Base-by-base conservation (phyloP, 2,329 filamentous ascomycete genomes). In the Penicillium sp. region DNA sequence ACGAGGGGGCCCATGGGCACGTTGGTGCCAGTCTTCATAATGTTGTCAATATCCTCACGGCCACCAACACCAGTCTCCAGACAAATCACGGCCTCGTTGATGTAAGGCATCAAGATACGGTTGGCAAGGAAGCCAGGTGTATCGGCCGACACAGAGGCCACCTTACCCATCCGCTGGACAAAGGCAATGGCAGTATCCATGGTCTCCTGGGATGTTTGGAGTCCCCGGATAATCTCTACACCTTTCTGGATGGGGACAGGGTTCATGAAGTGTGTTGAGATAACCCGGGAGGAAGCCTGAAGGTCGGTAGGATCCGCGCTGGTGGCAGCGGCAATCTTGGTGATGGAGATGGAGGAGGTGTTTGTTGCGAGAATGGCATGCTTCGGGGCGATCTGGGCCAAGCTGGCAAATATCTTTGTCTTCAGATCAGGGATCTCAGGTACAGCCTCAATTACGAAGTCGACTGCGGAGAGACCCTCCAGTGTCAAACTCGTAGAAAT, bases 201-300 rank as follows among this genome's bases (percentile, higher is more conserved):
- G 1, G 94, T 97, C 60, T 85, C 83, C 65, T 86, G 79, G 58
- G 90, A 94, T 2, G 94, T 99, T 76, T 99, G 94, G 31, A 99
- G 82, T 31, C 92, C 94, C 51, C 90, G 88, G 73, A 99, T 97
- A 69, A 99, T 97, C 78, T 99, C 94, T 6, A 99, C 94, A 52
- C 94, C 94, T 77, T 96, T 96, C 73, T 97, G 94, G 33, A 99
- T 80, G 2, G 94, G 94, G 0, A 99, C 94, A 0, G 94, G 94
- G 81, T 99, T 99, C 94, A 99, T 99, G 78, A 99, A 99, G 77
- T 99, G 94, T 17, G 94, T 97, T 51, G 91, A 91, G 55, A 99
- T 86, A 10, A 99, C 94, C 48, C 94, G 89, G 6, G 91, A 93
- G 43, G 91, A 89, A 41, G 88, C 89, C 43, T 87, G 88, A 25